These are phyloP conservation scores for Paxillus involutus DNA, from an alignment of 768 basidiomycete species.

Conservation along the genomic window DNA sequence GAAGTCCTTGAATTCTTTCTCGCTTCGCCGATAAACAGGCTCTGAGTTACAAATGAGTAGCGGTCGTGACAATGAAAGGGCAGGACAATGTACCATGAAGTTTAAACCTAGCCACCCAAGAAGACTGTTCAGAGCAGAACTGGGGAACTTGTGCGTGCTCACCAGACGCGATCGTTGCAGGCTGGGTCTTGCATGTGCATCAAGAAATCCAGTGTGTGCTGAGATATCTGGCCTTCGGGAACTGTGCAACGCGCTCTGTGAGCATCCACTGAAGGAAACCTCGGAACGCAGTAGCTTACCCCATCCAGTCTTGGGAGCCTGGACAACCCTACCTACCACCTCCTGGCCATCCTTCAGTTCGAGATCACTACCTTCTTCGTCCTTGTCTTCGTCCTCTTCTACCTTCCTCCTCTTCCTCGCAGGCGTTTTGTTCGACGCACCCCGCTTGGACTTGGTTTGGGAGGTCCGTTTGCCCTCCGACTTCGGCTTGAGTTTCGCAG, in stretches of 20 bases:
- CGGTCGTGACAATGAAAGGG: background rate
- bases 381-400: conserved; percentile 9
- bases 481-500: conserved; percentile 28
- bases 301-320: conserved; percentile 82
- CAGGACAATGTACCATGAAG: conserved; percentile 53
- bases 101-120: conserved; percentile 65
- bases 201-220: conserved; percentile 83
- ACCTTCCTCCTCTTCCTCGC: conserved; percentile 27
- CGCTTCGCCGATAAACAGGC: conserved; percentile 48
- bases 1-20: conserved; percentile 89
- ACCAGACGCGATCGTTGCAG: conserved; percentile 87
- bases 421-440: conserved; percentile 16
- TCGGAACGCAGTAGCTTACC: conserved; percentile 43
- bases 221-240: conserved; percentile 81
- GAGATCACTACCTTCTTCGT: conserved; percentile 37
- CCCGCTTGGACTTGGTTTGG: conserved; percentile 21
- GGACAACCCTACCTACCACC: conserved; percentile 72
- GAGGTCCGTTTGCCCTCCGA: conserved; percentile 3
- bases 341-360: conserved; percentile 65
- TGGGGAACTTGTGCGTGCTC: conserved; percentile 7
- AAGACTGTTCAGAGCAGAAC: background rate
- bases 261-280: background rate
- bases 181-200: conserved; percentile 65
- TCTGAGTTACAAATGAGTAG: conserved; percentile 14
- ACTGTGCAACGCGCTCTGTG: conserved; percentile 41